Percentiles rank a stretch among this genome's conserved stretches.
Evolutionary conservation across 108 stramenopile genomes (phyloP).

Genomic region (Nannochloropsis salina): DNA sequence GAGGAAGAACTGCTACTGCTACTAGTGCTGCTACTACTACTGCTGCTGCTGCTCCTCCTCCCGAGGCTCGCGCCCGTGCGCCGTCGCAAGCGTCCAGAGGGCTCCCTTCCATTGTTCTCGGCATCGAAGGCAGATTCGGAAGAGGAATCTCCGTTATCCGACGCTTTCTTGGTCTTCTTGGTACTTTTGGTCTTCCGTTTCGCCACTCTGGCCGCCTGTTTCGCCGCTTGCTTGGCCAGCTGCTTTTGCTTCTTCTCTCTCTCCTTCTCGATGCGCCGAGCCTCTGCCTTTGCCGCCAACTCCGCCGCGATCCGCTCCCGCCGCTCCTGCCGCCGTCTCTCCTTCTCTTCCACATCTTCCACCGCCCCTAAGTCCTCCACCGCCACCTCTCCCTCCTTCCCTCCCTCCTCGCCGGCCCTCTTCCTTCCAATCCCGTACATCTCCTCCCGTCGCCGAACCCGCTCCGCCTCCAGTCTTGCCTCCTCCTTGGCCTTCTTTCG

Average conservation of each 20-base stretch:
- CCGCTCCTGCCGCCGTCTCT: background rate
- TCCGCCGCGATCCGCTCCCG: background rate
- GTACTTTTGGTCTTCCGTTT: background rate
- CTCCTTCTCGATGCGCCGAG: background rate
- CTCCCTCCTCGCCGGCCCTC: background rate
- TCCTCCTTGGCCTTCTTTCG: slow-evolving; percentile 17
- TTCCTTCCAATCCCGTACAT: background rate
- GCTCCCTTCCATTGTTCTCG: too few relatives aligned
- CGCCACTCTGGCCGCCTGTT: background rate
- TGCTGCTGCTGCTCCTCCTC: background rate
- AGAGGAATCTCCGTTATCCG: background rate
- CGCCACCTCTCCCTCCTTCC: background rate
- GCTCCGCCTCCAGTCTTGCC: background rate
- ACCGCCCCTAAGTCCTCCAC: background rate
- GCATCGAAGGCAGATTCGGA: too few relatives aligned
- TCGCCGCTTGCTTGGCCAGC: background rate
- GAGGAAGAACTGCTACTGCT: slow-evolving; percentile 8
- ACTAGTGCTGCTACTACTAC: background rate
- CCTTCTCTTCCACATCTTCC: slow-evolving; percentile 3
- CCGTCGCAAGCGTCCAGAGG: too few relatives aligned
- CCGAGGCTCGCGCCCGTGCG: too few relatives aligned
- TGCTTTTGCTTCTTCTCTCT: background rate
- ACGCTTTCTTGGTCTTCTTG: background rate
- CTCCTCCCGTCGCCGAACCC: background rate
- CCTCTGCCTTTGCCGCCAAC: background rate